Conservation (phyloP, 192 early-diverging fungal species). For the Gigaspora rosea region DNA sequence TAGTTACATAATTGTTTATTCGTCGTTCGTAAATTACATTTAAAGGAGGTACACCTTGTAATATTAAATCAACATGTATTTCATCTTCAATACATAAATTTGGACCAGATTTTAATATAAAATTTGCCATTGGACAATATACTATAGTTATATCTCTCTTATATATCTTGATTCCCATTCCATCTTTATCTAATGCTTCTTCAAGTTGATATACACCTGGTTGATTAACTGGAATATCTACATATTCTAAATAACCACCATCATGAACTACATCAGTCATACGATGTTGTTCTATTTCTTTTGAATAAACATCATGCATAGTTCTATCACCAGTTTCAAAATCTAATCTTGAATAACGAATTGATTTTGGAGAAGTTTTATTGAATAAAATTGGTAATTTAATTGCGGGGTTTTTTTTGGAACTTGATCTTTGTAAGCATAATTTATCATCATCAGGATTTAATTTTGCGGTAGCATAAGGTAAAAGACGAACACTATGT, state of each 20-base stretch:
- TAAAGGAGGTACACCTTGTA: constrained; percentile 48
- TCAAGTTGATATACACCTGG: constrained; percentile 46
- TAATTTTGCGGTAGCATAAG: constrained; percentile 44
- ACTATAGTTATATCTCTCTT: constrained; percentile 39
- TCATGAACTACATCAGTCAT: constrained; percentile 39
- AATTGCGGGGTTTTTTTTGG: constrained; percentile 14
- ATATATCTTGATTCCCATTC: constrained; percentile 42
- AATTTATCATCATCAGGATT: constrained; percentile 44
- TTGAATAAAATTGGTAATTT: constrained; percentile 44
- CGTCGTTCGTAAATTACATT: constrained; percentile 37
- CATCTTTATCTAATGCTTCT: constrained; percentile 36
- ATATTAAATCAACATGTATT: constrained; percentile 31
- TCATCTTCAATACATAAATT: constrained; percentile 43
- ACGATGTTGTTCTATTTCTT: constrained; percentile 33
- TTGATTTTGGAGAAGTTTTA: constrained; percentile 40
- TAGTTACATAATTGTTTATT: background rate
- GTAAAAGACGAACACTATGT: constrained; percentile 50
- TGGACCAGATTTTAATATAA: constrained; percentile 13
- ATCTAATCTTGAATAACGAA: constrained; percentile 37
- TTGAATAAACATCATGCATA: constrained; percentile 21
- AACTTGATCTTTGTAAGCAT: constrained; percentile 31
- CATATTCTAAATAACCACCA: constrained; percentile 27
- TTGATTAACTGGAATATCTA: constrained; percentile 37
- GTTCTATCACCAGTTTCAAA: constrained; percentile 34
- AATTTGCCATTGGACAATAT: constrained; percentile 42